Percentiles rank a stretch among this genome's conserved stretches.
Conservation (phyloP, 2,329 filamentous ascomycete species). For the Fusarium albosuccineum region DNA sequence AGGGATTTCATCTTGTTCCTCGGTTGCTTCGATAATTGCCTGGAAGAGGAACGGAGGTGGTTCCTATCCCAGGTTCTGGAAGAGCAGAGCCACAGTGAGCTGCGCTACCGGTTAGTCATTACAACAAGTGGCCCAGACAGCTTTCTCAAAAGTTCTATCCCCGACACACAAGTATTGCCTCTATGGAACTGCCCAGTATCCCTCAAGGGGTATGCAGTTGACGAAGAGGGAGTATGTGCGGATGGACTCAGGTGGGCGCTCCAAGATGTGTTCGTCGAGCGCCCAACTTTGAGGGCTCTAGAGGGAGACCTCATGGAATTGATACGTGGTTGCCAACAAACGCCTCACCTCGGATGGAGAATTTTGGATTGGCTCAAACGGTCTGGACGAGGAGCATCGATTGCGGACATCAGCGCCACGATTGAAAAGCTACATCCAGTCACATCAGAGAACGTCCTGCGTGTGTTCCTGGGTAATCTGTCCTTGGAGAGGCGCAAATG, state of each 20-base stretch:
- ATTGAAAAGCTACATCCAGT: not conserved
- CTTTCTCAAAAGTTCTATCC: not conserved
- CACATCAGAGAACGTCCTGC: not conserved
- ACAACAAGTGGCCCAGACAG: not conserved
- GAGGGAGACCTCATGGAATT: not conserved
- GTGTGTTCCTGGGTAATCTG: not conserved
- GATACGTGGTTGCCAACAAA: not conserved
- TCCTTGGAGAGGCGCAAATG: not conserved
- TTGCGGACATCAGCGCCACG: not conserved
- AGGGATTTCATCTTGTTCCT: not conserved
- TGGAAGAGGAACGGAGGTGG: not conserved
- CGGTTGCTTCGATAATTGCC: not conserved
- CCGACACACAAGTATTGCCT: not conserved
- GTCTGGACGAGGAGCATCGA: not conserved
- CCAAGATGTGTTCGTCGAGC: not conserved
- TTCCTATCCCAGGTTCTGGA: not conserved
- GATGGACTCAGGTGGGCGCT: not conserved
- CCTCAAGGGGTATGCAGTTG: not conserved
- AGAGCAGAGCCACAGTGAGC: not conserved
- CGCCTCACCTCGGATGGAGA: not conserved
- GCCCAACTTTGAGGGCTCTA: not conserved
- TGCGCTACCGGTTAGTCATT: not conserved
- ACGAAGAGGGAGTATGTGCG: not conserved
- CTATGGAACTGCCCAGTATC: not conserved
- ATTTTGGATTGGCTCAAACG: not conserved